phyloP scores from a whole-genome alignment of 495 filamentous ascomycete genomes.

The Aspergillus leporis region DNA sequence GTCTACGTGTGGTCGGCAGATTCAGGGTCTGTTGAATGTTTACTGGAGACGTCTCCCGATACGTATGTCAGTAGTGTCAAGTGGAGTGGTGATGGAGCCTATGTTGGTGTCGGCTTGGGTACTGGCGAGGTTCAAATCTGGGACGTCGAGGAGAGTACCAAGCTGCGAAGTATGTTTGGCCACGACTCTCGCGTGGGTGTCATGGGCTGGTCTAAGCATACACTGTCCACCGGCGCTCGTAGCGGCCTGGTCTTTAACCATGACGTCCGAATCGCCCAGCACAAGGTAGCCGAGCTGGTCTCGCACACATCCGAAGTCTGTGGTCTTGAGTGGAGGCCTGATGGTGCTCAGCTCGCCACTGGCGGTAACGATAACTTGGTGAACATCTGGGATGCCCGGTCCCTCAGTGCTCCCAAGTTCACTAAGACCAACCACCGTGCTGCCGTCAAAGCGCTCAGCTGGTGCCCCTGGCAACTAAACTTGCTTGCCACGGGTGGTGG shows the following conservation, averaged over 20 bases:
- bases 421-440: conserved; percentile 99
- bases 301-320: conserved; percentile 98
- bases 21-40: conserved; percentile 78
- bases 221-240: conserved; percentile 90
- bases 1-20: conserved; percentile 99
- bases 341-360: conserved; percentile 93
- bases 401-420: conserved; percentile 90
- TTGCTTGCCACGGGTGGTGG: conserved; percentile 95
- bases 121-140: conserved; percentile 98
- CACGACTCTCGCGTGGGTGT: conserved; percentile 96
- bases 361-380: conserved; percentile 98
- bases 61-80: conserved; percentile 98
- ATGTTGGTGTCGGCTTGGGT: conserved; percentile 92
- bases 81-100: conserved; percentile 96
- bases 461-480: conserved; percentile 99
- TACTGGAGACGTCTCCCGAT: conserved; percentile 82
- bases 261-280: conserved; percentile 94
- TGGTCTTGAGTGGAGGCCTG: conserved; percentile 94
- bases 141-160: conserved; percentile 93
- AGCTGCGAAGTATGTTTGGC: conserved; percentile 97
- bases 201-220: conserved; percentile 98
- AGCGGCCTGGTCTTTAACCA: conserved; percentile 98
- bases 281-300: conserved; percentile 96
- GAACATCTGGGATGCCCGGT: conserved; percentile 97
- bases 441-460: conserved; percentile 95